phyloP scores from a whole-genome alignment of 2,329 filamentous ascomycete genomes.

The Xylariaceae sp. region DNA sequence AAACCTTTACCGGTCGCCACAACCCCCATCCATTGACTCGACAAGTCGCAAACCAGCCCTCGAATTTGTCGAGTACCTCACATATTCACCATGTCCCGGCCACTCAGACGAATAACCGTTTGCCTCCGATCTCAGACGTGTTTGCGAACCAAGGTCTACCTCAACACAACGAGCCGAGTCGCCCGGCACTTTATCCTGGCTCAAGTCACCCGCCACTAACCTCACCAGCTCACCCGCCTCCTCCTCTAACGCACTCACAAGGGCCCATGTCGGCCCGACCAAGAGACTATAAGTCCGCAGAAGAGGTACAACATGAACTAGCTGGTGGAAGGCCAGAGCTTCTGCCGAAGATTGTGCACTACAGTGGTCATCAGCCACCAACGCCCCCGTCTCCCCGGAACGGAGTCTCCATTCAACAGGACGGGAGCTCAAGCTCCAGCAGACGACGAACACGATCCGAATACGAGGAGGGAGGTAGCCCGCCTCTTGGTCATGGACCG shows the following conservation, averaged over 20 bases:
- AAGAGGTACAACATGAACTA: slow-evolving; percentile 87
- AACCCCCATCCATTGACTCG: slow-evolving; percentile 70
- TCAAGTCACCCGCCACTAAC: slow-evolving; percentile 64
- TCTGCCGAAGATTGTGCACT: slow-evolving; percentile 89
- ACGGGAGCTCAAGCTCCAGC: slow-evolving; percentile 54
- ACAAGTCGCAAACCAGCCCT: slow-evolving; percentile 75
- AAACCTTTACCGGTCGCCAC: slow-evolving; percentile 90
- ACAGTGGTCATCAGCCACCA: slow-evolving; percentile 87
- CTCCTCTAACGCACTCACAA: slow-evolving; percentile 44
- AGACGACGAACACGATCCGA: slow-evolving; percentile 79
- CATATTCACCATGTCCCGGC: slow-evolving; percentile 89
- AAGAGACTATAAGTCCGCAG: slow-evolving; percentile 89
- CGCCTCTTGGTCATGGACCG: slow-evolving; percentile 69
- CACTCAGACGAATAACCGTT: slow-evolving; percentile 81
- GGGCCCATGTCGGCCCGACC: slow-evolving; percentile 57
- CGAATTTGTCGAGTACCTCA: slow-evolving; percentile 74
- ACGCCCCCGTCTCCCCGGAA: slow-evolving; percentile 79
- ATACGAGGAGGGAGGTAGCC: slow-evolving; percentile 88
- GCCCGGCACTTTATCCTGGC: slow-evolving; percentile 52
- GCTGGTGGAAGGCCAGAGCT: slow-evolving; percentile 89
- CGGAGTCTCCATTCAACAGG: slow-evolving; percentile 39
- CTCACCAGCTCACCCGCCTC: slow-evolving; percentile 68
- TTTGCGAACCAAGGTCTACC: slow-evolving; percentile 71
- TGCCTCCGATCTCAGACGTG: slow-evolving; percentile 91
- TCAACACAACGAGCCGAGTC: slow-evolving; percentile 51